A percentile compares a stretch with the other conserved stretches of the same genome.
Evolutionary conservation across 305 asterid species (phyloP).

Genomic region (Fraxinus latifolia): DNA sequence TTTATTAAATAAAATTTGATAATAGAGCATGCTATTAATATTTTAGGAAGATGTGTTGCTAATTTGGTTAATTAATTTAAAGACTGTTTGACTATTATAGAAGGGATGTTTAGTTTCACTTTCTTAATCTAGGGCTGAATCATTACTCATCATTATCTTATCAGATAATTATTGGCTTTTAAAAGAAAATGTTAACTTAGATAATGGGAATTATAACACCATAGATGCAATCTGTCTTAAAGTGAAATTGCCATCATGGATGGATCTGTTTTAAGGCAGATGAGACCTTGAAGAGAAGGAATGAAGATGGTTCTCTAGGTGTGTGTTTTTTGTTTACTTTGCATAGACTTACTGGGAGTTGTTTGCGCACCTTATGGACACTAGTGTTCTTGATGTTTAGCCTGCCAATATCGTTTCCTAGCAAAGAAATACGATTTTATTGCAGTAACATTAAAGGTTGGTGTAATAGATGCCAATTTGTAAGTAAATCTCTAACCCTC

Average conservation of each 20-base stretch:
- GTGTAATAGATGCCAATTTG: neutral
- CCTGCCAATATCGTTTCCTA: slow-evolving; percentile 2
- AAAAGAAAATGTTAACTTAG: neutral
- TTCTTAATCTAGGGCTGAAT: neutral
- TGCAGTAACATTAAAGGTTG: neutral
- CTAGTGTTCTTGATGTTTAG: neutral
- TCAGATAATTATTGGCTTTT: neutral
- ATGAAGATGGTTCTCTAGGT: neutral
- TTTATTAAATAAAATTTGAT: neutral
- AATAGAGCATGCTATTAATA: neutral
- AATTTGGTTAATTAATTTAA: neutral
- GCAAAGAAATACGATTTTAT: slow-evolving; percentile 1
- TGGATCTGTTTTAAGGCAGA: slow-evolving; percentile 3
- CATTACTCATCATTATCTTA: neutral
- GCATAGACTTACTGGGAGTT: neutral
- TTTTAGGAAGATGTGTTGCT: neutral
- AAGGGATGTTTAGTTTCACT: neutral
- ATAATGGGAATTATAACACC: neutral
- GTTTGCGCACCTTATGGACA: neutral
- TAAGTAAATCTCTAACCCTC: neutral
- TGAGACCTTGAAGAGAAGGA: neutral
- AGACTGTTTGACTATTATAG: neutral
- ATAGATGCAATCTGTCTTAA: neutral
- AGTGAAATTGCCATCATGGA: neutral
- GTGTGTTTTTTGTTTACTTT: neutral